These are phyloP conservation scores for Hemileccinum rubropunctum DNA, from an alignment of 768 basidiomycete species.

Conservation along the genomic window DNA sequence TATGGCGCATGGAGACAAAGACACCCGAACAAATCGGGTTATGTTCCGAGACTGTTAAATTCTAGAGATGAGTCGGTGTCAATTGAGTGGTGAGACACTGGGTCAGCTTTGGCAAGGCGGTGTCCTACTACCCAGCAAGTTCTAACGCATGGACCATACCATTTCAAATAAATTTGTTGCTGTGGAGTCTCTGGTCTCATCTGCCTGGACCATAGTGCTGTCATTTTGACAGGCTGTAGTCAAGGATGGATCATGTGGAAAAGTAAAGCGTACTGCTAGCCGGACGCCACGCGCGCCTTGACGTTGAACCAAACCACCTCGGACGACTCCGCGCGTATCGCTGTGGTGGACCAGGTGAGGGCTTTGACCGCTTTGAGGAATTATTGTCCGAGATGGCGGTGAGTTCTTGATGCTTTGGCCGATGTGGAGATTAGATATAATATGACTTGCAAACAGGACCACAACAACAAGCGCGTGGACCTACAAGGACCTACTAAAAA, in stretches of 20 bases:
- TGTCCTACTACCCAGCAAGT: neutral
- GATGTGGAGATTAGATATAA: conserved; percentile 11
- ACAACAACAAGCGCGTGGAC: conserved; percentile 33
- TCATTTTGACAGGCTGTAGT: too few relatives aligned
- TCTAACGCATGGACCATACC: neutral
- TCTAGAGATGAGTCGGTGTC: too few relatives aligned
- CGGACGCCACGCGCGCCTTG: neutral
- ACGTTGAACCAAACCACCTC: neutral
- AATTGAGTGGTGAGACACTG: neutral
- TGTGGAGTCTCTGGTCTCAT: neutral
- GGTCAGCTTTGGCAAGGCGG: neutral
- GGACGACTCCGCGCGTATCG: neutral
- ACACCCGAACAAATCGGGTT: too few relatives aligned
- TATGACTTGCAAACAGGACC: conserved; percentile 28
- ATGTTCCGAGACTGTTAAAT: too few relatives aligned
- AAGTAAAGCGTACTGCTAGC: neutral
- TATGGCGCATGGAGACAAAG: too few relatives aligned
- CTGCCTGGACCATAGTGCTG: too few relatives aligned
- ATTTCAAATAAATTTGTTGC: neutral
- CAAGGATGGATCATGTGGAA: too few relatives aligned
- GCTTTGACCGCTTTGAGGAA: neutral
- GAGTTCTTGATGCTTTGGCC: conserved; percentile 10
- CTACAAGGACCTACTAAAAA: conserved; percentile 36
- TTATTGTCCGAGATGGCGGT: neutral
- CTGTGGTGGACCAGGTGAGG: neutral